Base-by-base conservation (phyloP, 163 green algal species). In the Chlamydomonas reinhardtii region DNA sequence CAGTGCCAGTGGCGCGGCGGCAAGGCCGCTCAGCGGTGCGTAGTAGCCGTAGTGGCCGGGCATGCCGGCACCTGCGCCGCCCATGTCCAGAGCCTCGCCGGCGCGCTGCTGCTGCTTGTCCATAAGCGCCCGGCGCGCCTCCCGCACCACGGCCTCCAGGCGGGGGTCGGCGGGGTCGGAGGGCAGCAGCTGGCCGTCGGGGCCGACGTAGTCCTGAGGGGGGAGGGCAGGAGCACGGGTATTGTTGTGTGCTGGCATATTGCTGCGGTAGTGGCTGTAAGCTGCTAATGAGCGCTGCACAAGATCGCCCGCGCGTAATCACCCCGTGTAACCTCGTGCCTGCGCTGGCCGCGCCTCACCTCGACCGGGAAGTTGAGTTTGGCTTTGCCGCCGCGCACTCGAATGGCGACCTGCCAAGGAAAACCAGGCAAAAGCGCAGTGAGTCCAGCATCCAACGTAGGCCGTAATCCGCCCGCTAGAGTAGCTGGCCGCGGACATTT, bases 351-450 rank as follows among this genome's bases (percentile, higher is more conserved):
- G 19, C 59, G 6, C 5, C 61, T 29, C 25, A 82, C 76, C 27
- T 74, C 37, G n/a, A 73, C 66, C 25, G 76, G 76, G 31, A 84
- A 84, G 65, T 84, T 84, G 22, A 84, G 76, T 29, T 84, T 84
- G 31, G 76, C 76, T n/a, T 66, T 65, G 1, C 37, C 15, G 37
- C 76, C 76, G 4, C 76, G 76, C n/a, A 84, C 64, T 2, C 76
- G 76, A 25, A 84, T 74, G 24, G 76, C 76, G 14, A 84, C 76
- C 76, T 84, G 76, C 64, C 48, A 66, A 4, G 8, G 16, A 35
- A 35, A 68, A 4, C 9, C 32, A 1, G 59, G 59, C 59, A 25
- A 27, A 4, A 34, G 64, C 43, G 11, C 43, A n/a, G n/a, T n/a
- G n/a, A n/a, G n/a, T n/a, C n/a, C n/a, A n/a, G n/a, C n/a, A n/a